A percentile compares a stretch with the other conserved stretches of the same genome.
These are phyloP conservation scores for Penicillium janthinellum DNA, from an alignment of 2,329 filamentous ascomycete genomes.

Conservation along the genomic window DNA sequence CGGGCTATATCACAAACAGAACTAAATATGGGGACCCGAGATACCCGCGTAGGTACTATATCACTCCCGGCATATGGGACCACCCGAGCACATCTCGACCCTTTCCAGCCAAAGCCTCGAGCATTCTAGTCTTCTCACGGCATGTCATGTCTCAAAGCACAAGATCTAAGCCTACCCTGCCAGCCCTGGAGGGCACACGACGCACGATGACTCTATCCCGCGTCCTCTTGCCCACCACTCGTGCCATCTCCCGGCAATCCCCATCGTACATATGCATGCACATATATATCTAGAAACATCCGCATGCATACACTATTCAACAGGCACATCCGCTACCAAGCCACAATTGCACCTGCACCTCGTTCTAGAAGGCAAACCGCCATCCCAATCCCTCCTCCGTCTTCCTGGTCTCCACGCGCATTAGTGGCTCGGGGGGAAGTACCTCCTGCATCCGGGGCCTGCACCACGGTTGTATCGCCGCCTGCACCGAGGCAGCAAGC, in stretches of 20 bases:
- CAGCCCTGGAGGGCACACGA: neutral
- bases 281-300: constrained; percentile 1
- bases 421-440: constrained; percentile 40
- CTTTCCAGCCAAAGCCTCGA: neutral
- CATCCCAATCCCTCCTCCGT: constrained; percentile 10
- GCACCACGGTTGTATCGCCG: constrained; percentile 17
- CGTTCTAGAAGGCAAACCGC: constrained; percentile 26
- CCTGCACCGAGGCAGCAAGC: constrained; percentile 13
- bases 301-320: neutral
- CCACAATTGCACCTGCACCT: neutral
- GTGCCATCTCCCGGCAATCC: no score
- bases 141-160: neutral
- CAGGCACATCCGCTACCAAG: neutral
- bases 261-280: neutral
- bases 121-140: neutral
- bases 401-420: constrained; percentile 26
- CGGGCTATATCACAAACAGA: neutral
- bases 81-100: neutral
- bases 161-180: neutral
- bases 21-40: neutral
- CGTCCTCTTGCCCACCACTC: neutral
- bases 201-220: neutral
- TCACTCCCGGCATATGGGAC: neutral
- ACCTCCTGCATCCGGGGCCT: neutral
- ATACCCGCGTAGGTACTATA: neutral